Evolutionary conservation across 306 rosid species (phyloP), one percentile per base, ranked within the genome.

Genomic region (Quercus robur): DNA sequence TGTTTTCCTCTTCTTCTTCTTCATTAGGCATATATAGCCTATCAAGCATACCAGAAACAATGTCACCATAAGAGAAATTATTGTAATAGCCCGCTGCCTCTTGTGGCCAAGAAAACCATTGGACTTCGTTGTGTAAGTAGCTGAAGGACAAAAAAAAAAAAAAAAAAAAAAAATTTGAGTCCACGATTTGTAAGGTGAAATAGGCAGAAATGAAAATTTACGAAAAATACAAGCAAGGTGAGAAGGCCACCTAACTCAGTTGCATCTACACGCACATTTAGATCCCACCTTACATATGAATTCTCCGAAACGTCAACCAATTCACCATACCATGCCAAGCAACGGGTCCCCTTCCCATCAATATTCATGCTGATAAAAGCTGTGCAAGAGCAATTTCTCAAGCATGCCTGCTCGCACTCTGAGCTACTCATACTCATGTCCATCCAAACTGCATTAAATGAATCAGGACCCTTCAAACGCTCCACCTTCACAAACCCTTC

Each of bases 261-360:
- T 25, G 76, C 76, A 33, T 73, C 69, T 17, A 74, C 77, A 62
- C 85, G 83, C 38, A 84, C 23, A 62, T 73, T 52, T 46, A 84
- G 52, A 54, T 73, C 85, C 30, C 13, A 12, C 18, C 85, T 80
- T 1, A 63, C 70, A 28, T 3, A 4, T 14, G 76, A 3, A 79
- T 38, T 25, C 64, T 30, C 71, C 9, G 19, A n/a, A 71, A 73
- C n/a, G 44, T 84, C 90, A 68, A 76, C 23, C 49, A 87, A 61
- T 17, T 56, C 62, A 19, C 80, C 41, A 57, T 72, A 76, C 84
- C 84, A 84, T 17, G 67, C 49, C 73, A 87, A 80, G 30, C 90
- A 84, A 25, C 70, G 31, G 5, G 21, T 55, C 5, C 70, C 76
- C 4, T 15, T 52, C 11, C 70, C 73, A 12, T 75, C 71, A 20